phyloP scores from a whole-genome alignment of 2,329 filamentous ascomycete species.

The Aureobasidium sp. region DNA sequence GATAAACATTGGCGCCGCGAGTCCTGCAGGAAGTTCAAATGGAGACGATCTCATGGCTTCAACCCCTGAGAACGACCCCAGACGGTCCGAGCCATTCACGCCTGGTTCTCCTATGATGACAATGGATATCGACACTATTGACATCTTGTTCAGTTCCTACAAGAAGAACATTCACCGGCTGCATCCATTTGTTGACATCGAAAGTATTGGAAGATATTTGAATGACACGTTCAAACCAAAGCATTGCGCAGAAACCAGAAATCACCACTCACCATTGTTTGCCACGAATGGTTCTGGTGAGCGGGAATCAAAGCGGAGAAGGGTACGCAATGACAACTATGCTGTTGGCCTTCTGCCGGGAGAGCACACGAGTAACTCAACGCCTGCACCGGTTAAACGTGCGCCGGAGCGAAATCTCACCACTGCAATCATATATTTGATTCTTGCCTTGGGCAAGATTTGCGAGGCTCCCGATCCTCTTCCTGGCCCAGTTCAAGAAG shows the following conservation, averaged over 20 bases:
- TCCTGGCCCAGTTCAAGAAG: slow-evolving; percentile 48
- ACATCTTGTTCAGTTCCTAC: slow-evolving; percentile 46
- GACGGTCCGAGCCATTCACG: slow-evolving; percentile 25
- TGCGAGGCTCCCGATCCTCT: slow-evolving; percentile 49
- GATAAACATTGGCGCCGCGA: slow-evolving; percentile 26
- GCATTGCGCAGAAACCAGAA: not conserved
- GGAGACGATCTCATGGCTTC: slow-evolving; percentile 26
- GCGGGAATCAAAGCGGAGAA: slow-evolving; percentile 12
- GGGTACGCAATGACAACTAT: not conserved
- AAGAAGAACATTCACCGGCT: slow-evolving; percentile 53
- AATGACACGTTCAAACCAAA: slow-evolving; percentile 32
- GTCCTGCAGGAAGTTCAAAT: slow-evolving; percentile 31
- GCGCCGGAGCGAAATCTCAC: slow-evolving; percentile 43
- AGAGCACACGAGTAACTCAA: not conserved
- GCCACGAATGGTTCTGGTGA: slow-evolving; percentile 5
- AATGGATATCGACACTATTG: slow-evolving; percentile 40
- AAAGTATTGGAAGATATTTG: slow-evolving; percentile 34
- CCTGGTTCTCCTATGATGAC: slow-evolving; percentile 40
- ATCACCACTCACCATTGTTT: slow-evolving; percentile 9
- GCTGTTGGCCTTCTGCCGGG: not conserved
- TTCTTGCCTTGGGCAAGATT: slow-evolving; percentile 81
- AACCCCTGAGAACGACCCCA: slow-evolving; percentile 31
- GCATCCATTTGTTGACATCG: slow-evolving; percentile 54
- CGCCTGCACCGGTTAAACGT: not conserved
- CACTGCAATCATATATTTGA: slow-evolving; percentile 72